Conservation (phyloP, 805 yeast species). For the Nakazawaea anatomiae region DNA sequence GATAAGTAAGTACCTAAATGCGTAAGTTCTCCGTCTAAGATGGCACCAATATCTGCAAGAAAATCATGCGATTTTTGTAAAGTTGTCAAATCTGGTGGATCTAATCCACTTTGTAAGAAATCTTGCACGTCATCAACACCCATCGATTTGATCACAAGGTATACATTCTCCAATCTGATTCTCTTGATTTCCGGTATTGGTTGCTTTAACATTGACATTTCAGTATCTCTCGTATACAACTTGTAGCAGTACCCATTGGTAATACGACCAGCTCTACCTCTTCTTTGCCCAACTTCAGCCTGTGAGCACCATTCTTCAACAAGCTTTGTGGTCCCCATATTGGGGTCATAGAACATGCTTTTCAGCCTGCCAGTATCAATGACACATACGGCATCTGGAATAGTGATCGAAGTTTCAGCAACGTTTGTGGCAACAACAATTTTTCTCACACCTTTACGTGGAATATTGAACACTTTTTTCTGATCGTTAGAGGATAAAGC, state of each 20-base stretch:
- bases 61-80: slow-evolving; percentile 44
- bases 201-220: slow-evolving; percentile 53
- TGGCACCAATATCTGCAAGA: slow-evolving; percentile 69
- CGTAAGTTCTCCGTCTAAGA: slow-evolving; percentile 48
- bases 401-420: slow-evolving; percentile 96
- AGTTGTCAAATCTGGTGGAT: slow-evolving; percentile 61
- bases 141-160: slow-evolving; percentile 83
- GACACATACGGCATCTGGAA: slow-evolving; percentile 90
- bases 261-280: slow-evolving; percentile 99
- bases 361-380: slow-evolving; percentile 86
- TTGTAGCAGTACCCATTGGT: slow-evolving; percentile 77
- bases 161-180: slow-evolving; percentile 76
- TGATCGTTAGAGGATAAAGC: slow-evolving; percentile 82
- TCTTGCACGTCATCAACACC: slow-evolving; percentile 66
- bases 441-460: slow-evolving; percentile 56
- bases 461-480: slow-evolving; percentile 57
- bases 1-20: slow-evolving; percentile 78
- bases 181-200: slow-evolving; percentile 89
- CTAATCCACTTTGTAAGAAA: slow-evolving; percentile 72
- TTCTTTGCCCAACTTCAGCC: slow-evolving; percentile 85
- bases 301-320: slow-evolving; percentile 82
- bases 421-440: slow-evolving; percentile 87
- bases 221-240: slow-evolving; percentile 61
- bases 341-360: slow-evolving; percentile 63
- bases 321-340: slow-evolving; percentile 61